These are phyloP conservation scores for Dryas octopetala DNA, from an alignment of 306 rosid species.

Conservation along the genomic window DNA sequence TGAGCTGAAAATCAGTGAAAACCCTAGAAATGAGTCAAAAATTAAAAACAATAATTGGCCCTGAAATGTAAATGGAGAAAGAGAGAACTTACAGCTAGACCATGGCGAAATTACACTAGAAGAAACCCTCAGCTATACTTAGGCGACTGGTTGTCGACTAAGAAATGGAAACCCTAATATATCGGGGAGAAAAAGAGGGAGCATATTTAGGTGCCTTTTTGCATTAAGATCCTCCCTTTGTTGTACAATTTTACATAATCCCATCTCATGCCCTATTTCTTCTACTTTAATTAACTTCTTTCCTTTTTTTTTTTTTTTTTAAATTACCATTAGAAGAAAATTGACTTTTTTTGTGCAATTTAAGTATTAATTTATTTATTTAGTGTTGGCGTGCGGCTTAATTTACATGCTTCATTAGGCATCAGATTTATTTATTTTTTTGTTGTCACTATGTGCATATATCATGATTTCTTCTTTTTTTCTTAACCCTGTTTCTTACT, in stretches of 20 bases:
- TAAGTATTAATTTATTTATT: background rate
- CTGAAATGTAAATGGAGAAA: background rate
- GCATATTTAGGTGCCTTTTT: slow-evolving; percentile 22
- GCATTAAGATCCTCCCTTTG: slow-evolving; percentile 28
- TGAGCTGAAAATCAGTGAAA: slow-evolving; percentile 8
- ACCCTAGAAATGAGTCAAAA: background rate
- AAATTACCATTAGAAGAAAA: background rate
- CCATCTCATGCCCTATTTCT: background rate
- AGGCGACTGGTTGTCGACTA: slow-evolving; percentile 19
- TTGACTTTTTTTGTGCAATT: background rate
- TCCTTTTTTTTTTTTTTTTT: background rate
- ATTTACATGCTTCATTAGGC: background rate
- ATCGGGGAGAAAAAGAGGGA: slow-evolving; percentile 12
- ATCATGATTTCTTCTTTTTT: background rate
- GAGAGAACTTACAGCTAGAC: slow-evolving; percentile 23
- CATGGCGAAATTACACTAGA: slow-evolving; percentile 4
- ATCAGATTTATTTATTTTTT: background rate
- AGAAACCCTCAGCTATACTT: slow-evolving; percentile 6
- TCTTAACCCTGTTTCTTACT: background rate
- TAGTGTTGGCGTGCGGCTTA: too few relatives aligned
- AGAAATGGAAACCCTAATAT: slow-evolving; percentile 40
- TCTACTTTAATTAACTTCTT: background rate
- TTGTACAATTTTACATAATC: background rate
- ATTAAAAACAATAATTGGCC: background rate
- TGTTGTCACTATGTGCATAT: background rate